Conservation (phyloP, 441 rosid species). For the Erodium trifolium region DNA sequence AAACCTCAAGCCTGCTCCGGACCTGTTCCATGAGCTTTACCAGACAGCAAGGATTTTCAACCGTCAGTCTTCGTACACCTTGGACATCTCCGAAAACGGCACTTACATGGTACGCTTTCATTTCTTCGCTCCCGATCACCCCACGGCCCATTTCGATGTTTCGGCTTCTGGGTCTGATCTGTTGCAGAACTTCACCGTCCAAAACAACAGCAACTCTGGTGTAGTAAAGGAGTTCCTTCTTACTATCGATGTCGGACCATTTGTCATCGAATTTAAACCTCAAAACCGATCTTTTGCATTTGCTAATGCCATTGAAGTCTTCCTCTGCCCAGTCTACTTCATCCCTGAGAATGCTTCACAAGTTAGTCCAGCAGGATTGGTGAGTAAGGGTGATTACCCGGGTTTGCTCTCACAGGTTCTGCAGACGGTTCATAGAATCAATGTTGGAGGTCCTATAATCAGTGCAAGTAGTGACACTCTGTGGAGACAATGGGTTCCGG, state of each 20-base stretch:
- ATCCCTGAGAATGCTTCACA: slow-evolving; percentile 44
- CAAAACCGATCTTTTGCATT: slow-evolving; percentile 61
- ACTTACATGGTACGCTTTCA: slow-evolving; percentile 95
- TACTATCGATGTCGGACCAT: slow-evolving; percentile 54
- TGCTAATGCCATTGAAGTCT: slow-evolving; percentile 84
- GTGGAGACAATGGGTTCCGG: slow-evolving; percentile 2
- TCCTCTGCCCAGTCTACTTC: slow-evolving; percentile 59
- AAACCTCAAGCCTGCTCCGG: too few species aligned
- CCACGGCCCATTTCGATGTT: slow-evolving; percentile 48
- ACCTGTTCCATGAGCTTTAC: too few species aligned
- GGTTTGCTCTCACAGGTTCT: slow-evolving; percentile 16
- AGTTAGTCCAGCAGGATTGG: background rate
- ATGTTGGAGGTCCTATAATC: background rate
- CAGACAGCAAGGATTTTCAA: slow-evolving; percentile 64
- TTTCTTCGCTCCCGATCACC: slow-evolving; percentile 47
- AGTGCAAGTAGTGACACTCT: background rate
- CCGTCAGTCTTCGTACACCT: slow-evolving; percentile 54
- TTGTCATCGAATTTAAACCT: slow-evolving; percentile 60
- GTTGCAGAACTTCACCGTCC: slow-evolving; percentile 58
- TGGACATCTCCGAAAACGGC: slow-evolving; percentile 52
- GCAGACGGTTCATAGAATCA: background rate
- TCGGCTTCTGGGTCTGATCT: slow-evolving; percentile 68
- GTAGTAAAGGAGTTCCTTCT: slow-evolving; percentile 79
- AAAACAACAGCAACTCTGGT: slow-evolving; percentile 42
- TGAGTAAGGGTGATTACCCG: slow-evolving; percentile 41